Percentiles rank a stretch among this genome's conserved stretches.
Conservation (phyloP, 192 early-diverging fungal species). For the Phycomyces nitens region DNA sequence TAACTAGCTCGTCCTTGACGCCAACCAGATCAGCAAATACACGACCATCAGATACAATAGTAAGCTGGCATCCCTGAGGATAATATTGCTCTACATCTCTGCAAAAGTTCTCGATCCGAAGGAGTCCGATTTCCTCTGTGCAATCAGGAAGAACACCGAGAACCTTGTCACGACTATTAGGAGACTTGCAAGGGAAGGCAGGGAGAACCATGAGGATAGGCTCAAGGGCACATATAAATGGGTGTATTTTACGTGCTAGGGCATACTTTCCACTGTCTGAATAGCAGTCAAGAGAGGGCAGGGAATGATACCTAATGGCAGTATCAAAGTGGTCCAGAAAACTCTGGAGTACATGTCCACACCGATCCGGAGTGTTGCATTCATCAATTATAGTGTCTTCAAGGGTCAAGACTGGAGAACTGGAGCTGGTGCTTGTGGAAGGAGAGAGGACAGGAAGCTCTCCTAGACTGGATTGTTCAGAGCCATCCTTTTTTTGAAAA, state of each 20-base stretch:
- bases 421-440: too few species aligned
- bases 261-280: not conserved
- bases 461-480: too few species aligned
- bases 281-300: not conserved
- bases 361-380: not conserved
- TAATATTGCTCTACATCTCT: not conserved
- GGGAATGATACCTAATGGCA: not conserved
- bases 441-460: too few species aligned
- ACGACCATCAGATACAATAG: conserved; percentile 1
- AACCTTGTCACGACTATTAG: not conserved
- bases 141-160: conserved; percentile 1
- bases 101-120: not conserved
- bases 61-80: conserved; percentile 1
- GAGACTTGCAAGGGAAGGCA: conserved; percentile 5
- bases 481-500: too few species aligned
- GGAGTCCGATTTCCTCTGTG: not conserved
- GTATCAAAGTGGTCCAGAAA: not conserved
- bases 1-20: not conserved
- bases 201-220: not conserved
- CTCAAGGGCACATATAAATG: not conserved
- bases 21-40: conserved; percentile 4
- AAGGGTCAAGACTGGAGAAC: too few species aligned
- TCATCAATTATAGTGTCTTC: not conserved
- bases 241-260: not conserved
- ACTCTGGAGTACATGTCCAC: not conserved